Base-by-base conservation (phyloP, 805 yeast genomes). In the Metschnikowia lunata region DNA sequence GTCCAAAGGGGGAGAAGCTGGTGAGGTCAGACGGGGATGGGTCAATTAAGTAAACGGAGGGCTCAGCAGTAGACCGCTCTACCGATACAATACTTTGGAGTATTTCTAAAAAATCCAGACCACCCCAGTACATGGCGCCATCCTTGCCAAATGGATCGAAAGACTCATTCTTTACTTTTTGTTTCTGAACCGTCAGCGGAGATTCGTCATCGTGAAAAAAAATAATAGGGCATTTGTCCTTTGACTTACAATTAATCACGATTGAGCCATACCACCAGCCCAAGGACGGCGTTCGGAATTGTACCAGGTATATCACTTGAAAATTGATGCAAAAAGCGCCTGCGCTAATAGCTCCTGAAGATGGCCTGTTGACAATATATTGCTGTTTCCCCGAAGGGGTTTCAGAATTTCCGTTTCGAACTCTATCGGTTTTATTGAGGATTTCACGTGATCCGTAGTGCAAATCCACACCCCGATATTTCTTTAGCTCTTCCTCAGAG, bases 241-340 rank as follows among this genome's bases (percentile, higher is more conserved):
- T 79, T 67, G 79, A 67, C 51, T 78, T 77, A 1, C 91, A 78
- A 62, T 88, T 83, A 27, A 93, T 63, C 1, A 88, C 69, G 12
- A 91, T 67, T 0, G 96, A 86, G 0, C 99, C 99, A 65, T 78
- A 80, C 97, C 97, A 91, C 80, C 89, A 82, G 1, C 90, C 95
- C 12, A 80, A 68, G 2, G 89, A 81, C 6, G 97, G 97, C 2
- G 83, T 83, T 42, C 97, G 74, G 10, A 84, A 77, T 61, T 90
- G 96, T 34, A 93, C 72, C 26, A 96, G 85, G 61, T 81, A 91
- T 6, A 91, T 59, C 47, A 74, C 75, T 31, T 76, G 59, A 27
- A 86, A 60, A 13, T 80, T 75, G 15, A 83, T 60, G 4, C 84
- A 77, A 64, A 89, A 89, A 6, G 90, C 80, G 64, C 41, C 42